Evolutionary conservation across 345 rosid genomes (phyloP).

Genomic region (Citrus unshiu): DNA sequence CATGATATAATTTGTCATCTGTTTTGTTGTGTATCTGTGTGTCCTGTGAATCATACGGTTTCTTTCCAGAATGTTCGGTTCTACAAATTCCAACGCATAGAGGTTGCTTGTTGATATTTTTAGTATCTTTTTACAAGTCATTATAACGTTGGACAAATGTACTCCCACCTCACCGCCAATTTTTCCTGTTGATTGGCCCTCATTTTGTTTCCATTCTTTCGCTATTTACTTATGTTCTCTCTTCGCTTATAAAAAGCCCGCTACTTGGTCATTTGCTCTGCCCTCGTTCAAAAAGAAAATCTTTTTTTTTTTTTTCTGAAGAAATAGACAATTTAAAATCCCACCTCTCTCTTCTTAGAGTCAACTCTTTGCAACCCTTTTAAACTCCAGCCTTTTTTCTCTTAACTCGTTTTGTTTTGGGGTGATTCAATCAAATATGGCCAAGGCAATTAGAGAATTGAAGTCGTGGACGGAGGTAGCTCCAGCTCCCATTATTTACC

Average conservation of each 20-base stretch:
- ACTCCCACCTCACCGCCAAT: neutral
- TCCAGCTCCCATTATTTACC: conserved; percentile 41
- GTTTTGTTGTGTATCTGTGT: too few relatives aligned
- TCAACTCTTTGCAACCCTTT: neutral
- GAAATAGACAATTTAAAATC: neutral
- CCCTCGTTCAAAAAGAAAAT: neutral
- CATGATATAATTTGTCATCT: neutral
- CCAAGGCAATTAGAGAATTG: conserved; percentile 5
- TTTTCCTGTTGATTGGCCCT: neutral
- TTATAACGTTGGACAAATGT: neutral
- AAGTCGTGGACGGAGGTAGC: conserved; percentile 39
- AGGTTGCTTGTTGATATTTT: neutral
- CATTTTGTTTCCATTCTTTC: neutral
- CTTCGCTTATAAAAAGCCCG: neutral
- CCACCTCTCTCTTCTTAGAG: conserved; percentile 13
- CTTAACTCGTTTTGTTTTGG: too few relatives aligned
- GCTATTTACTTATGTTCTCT: neutral
- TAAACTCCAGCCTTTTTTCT: neutral
- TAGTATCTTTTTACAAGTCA: neutral
- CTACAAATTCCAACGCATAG: neutral
- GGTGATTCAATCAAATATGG: conserved; percentile 15
- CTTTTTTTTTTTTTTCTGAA: too few relatives aligned
- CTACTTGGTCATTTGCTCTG: neutral
- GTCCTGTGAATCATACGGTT: neutral
- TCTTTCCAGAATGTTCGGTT: neutral